Conservation (phyloP, 257 asterid genomes). For the Gentiana straminea region DNA sequence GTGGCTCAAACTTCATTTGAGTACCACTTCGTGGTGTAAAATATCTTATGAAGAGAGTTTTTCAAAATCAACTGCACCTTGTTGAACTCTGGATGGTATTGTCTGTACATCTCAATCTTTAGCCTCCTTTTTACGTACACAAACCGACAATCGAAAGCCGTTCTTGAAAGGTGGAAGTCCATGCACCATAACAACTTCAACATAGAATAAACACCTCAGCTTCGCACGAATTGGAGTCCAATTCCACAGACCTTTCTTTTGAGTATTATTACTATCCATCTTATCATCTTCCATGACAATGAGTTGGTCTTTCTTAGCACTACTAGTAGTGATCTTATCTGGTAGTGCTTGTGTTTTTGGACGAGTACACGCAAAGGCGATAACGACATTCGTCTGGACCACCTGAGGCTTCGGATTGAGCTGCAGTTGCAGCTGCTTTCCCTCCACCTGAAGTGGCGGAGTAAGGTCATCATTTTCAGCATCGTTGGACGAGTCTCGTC, state of each 20-base stretch:
- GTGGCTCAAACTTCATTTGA: constrained; percentile 55
- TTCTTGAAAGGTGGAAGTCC: constrained; percentile 74
- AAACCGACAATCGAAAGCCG: constrained; percentile 73
- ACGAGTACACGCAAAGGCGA: constrained; percentile 17
- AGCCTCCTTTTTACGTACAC: constrained; percentile 68
- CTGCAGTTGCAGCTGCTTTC: too few relatives aligned
- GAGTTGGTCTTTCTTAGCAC: constrained; percentile 1
- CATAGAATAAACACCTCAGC: constrained; percentile 72
- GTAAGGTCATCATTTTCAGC: too few relatives aligned
- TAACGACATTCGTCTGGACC: too few relatives aligned
- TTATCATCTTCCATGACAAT: constrained; percentile 26
- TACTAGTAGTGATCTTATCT: not conserved
- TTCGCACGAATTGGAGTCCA: constrained; percentile 93
- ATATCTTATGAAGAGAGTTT: constrained; percentile 69
- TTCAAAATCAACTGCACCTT: constrained; percentile 80
- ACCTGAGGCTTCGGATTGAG: too few relatives aligned
- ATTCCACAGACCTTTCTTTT: constrained; percentile 66
- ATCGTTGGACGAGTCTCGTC: too few relatives aligned
- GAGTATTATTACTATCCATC: constrained; percentile 8
- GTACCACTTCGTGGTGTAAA: constrained; percentile 46
- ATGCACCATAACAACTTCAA: constrained; percentile 64
- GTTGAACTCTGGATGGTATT: constrained; percentile 80
- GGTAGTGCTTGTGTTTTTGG: constrained; percentile 15
- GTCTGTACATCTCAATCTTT: constrained; percentile 75
- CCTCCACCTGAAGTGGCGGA: too few relatives aligned